These are phyloP conservation scores for Hansfordia pulvinata DNA, from an alignment of 2,329 filamentous ascomycete species.

Conservation along the genomic window DNA sequence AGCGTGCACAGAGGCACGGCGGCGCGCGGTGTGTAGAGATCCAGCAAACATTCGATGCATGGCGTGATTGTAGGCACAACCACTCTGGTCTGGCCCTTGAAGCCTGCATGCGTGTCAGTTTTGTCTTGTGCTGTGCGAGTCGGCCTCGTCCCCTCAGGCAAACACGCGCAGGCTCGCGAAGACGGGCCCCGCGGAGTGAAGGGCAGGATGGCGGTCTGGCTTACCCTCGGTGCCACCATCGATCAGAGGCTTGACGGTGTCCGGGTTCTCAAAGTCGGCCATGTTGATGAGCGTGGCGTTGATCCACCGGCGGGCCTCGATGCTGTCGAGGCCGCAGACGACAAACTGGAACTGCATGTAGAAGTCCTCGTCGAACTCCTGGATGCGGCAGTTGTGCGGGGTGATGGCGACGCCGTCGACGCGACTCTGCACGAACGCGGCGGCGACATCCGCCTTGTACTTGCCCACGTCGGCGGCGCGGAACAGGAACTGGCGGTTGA, in stretches of 20 bases:
- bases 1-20: conserved; percentile 94
- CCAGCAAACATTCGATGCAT: conserved; percentile 95
- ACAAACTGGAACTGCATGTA: conserved; percentile 95
- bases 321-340: conserved; percentile 89
- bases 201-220: no score
- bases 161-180: no score
- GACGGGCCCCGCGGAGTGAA: no score
- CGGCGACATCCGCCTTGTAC: conserved; percentile 86
- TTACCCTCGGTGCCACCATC: conserved; percentile 88
- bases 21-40: conserved; percentile 97
- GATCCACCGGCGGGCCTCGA: conserved; percentile 97
- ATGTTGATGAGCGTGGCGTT: conserved; percentile 86
- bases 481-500: conserved; percentile 96
- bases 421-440: conserved; percentile 77
- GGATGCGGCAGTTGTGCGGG: conserved; percentile 85
- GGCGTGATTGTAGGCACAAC: conserved; percentile 86
- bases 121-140: no score
- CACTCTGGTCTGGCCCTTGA: conserved; percentile 93
- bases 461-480: conserved; percentile 83
- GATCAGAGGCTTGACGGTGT: conserved; percentile 83
- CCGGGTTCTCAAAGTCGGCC: conserved; percentile 70
- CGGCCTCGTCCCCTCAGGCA: no score
- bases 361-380: conserved; percentile 91
- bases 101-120: no score
- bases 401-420: conserved; percentile 89